Conservation (phyloP, 192 early-diverging fungal species). For the Mortierella claussenii region DNA sequence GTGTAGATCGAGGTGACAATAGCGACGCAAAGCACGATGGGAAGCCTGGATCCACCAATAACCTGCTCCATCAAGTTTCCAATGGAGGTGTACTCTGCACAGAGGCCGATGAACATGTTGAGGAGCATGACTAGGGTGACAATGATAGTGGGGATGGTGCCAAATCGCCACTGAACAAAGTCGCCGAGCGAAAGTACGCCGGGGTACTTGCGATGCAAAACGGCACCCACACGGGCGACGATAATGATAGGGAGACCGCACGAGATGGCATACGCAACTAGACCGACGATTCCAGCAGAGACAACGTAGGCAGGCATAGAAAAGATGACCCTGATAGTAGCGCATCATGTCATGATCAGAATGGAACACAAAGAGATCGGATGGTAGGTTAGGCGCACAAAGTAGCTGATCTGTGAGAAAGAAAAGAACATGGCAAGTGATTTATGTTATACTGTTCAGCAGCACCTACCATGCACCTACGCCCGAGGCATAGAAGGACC, state of each 20-base stretch:
- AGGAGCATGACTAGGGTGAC: slow-evolving; percentile 68
- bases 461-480: slow-evolving; percentile 52
- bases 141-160: slow-evolving; percentile 66
- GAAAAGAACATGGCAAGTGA: neutral
- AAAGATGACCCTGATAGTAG: slow-evolving; percentile 65
- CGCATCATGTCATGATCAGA: neutral
- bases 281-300: slow-evolving; percentile 71
- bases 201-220: slow-evolving; percentile 67
- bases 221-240: slow-evolving; percentile 67
- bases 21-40: slow-evolving; percentile 67
- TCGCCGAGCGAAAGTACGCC: slow-evolving; percentile 72
- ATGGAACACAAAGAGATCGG: neutral
- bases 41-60: slow-evolving; percentile 65
- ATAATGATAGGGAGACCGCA: slow-evolving; percentile 69
- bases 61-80: slow-evolving; percentile 65
- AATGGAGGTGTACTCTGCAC: slow-evolving; percentile 75
- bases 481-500: slow-evolving; percentile 47
- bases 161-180: slow-evolving; percentile 72
- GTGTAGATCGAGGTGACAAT: slow-evolving; percentile 76
- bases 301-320: slow-evolving; percentile 73
- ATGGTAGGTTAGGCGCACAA: too few species aligned
- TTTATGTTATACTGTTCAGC: too few species aligned
- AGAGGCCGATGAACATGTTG: slow-evolving; percentile 69
- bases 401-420: too few species aligned
- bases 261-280: slow-evolving; percentile 72